Conservation (phyloP, 2,329 filamentous ascomycete species). For the Aspergillus aculeatus region DNA sequence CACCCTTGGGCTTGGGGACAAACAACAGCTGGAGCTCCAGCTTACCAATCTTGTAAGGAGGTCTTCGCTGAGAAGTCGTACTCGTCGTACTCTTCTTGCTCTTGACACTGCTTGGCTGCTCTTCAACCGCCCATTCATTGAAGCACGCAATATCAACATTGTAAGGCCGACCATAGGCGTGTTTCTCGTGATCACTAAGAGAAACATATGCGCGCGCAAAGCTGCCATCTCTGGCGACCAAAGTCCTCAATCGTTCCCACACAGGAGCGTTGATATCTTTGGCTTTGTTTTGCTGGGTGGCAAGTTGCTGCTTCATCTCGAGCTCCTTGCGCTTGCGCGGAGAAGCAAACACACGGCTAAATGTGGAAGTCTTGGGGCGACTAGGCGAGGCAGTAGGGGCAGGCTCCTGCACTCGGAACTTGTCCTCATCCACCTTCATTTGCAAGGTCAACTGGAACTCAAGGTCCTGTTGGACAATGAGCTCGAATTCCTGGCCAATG, state of each 20-base stretch:
- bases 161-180: conserved; percentile 84
- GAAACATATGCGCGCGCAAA: conserved; percentile 94
- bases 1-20: conserved; percentile 84
- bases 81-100: conserved; percentile 75
- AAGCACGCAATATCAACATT: conserved; percentile 90
- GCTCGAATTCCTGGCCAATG: conserved; percentile 96
- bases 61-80: conserved; percentile 62
- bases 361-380: conserved; percentile 80
- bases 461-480: conserved; percentile 95
- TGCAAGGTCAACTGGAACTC: conserved; percentile 98
- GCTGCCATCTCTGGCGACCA: conserved; percentile 87
- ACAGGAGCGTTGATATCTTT: conserved; percentile 56
- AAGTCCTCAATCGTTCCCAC: conserved; percentile 82
- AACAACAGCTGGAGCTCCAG: conserved; percentile 91
- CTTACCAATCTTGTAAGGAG: conserved; percentile 96
- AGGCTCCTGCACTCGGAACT: conserved; percentile 51
- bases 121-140: conserved; percentile 97
- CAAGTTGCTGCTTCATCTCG: conserved; percentile 78
- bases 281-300: conserved; percentile 73
- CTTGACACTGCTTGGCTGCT: conserved; percentile 81
- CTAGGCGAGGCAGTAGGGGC: conserved; percentile 52
- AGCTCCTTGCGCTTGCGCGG: conserved; percentile 96
- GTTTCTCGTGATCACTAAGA: conserved; percentile 84
- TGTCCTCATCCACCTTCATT: conserved; percentile 85
- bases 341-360: conserved; percentile 88